Evolutionary conservation across 2,329 filamentous ascomycete species (phyloP), one percentile per base, ranked within the genome.

Genomic region (Paecilomyces niveus): DNA sequence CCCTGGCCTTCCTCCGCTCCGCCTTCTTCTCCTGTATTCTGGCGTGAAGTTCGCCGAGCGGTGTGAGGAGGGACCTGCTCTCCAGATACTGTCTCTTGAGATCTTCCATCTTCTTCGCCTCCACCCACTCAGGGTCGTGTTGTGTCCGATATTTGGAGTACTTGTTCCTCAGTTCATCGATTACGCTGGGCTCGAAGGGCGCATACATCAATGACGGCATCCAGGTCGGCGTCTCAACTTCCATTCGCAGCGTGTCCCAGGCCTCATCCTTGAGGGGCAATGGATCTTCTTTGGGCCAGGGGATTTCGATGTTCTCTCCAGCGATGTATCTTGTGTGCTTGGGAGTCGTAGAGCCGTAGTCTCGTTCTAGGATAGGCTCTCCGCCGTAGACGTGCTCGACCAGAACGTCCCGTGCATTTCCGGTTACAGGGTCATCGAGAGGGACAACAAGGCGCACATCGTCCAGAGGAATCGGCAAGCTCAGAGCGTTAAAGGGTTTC

Each of bases 131-230:
- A 53, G 83, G 78, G 62, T 92, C 89, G 76, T 96, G 90, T 54
- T 90, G 82, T 56, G 87, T 91, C 68, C 92, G 83, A 84, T 92
- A 94, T 67, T 83, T 85, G 65, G 87, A 89, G 81, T 87, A 96
- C 71, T 86, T 88, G 79, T 89, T 88, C 70, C 92, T 83, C 70
- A 97, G 80, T 80, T 97, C 93, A 72, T 96, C 87, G 64, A 96
- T 82, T 39, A 97, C 83, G n/a, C 75, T 77, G 31, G 80, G 76
- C 4, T 93, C 92, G 82, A 96, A 90, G 13, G 93, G 93, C 26
- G 89, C 83, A 15, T 83, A 80, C 29, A 92, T 79, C 24, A 97
- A 80, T 35, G 85, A 89, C n/a, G 92, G 92, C 57, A 87, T 80
- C 71, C 89, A 96, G 1, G 89, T 90, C 68, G 79, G 81, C 62